Base-by-base conservation (phyloP, 2,329 filamentous ascomycete genomes). In the Pseudogymnoascus verrucosus region DNA sequence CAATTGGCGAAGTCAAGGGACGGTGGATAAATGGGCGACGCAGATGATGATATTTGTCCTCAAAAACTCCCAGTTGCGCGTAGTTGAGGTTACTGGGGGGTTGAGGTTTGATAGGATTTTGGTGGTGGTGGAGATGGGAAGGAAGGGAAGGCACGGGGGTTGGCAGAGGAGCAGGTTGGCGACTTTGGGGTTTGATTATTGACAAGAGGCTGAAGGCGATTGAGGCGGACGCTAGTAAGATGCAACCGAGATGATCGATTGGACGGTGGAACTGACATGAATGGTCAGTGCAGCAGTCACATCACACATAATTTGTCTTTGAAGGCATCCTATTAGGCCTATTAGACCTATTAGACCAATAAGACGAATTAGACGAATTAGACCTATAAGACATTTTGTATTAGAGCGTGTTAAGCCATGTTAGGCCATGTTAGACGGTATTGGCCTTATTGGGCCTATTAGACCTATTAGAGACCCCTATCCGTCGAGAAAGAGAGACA, bases 241-340 rank as follows among this genome's bases (percentile, higher is more conserved):
- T 42, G 59, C 59, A 61, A 61, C 59, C 59, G 59, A 61, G 59
- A 61, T 61, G 59, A 61, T 61, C 59, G 59, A 61, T 61, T 61
- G 59, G 59, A 42, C 59, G 34, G 59, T 39, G 37, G 59, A 61
- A 42, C 37, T 37, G 59, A 40, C 36, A 61, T 42, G 34, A 42
- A 36, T 61, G 59, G 59, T 42, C 59, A 61, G 59, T 61, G 59
- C 59, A 40, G 34, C 19, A 61, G 40, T 61, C 59, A 61, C 59
- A 61, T 61, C 59, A 61, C 59, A 61, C 59, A 61, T 57, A 57
- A 34, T 57, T n/a, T 57, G 28, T 28, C 28, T 34, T 19, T 19
- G 8, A 57, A 57, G 51, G 10, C 51, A 57, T 11, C 28, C 11
- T 34, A 57, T 57, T 54, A 51, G 37, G 5, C 14, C 4, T 7